phyloP scores from a whole-genome alignment of 2,329 filamentous ascomycete species.

The Polychaeton citri region DNA sequence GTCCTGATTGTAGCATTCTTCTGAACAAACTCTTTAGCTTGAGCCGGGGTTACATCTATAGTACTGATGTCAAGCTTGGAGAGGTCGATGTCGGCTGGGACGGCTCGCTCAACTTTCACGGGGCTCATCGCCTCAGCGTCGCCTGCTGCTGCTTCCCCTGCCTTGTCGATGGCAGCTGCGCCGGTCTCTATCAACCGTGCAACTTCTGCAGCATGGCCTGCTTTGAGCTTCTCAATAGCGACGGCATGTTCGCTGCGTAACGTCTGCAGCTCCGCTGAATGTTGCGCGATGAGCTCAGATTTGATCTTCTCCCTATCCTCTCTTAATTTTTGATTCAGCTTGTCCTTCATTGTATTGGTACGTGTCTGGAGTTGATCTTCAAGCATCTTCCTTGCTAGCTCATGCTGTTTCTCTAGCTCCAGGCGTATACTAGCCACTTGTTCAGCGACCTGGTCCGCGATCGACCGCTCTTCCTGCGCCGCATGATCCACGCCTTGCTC shows the following conservation, averaged over 20 bases:
- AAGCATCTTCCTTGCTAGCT: conserved; percentile 28
- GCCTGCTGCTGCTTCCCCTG: conserved; percentile 18
- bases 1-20: conserved; percentile 36
- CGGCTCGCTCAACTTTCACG: conserved; percentile 2
- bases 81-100: background rate
- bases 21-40: conserved; percentile 36
- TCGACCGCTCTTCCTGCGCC: conserved; percentile 17
- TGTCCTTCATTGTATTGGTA: conserved; percentile 55
- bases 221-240: conserved; percentile 26
- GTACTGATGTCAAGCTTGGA: conserved; percentile 7
- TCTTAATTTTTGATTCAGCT: conserved; percentile 53
- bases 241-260: conserved; percentile 33
- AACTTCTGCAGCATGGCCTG: conserved; percentile 24
- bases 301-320: conserved; percentile 32
- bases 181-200: conserved; percentile 19
- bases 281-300: conserved; percentile 23
- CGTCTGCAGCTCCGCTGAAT: conserved; percentile 37
- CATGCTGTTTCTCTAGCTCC: conserved; percentile 24
- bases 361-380: conserved; percentile 40
- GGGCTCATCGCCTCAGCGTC: conserved; percentile 15
- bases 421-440: conserved; percentile 25
- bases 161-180: conserved; percentile 23
- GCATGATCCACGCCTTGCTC: conserved; percentile 1
- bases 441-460: conserved; percentile 33
- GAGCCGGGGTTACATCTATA: conserved; percentile 33